phyloP scores from a whole-genome alignment of 1,284 basidiomycete genomes.

The Naganishia sp. region DNA sequence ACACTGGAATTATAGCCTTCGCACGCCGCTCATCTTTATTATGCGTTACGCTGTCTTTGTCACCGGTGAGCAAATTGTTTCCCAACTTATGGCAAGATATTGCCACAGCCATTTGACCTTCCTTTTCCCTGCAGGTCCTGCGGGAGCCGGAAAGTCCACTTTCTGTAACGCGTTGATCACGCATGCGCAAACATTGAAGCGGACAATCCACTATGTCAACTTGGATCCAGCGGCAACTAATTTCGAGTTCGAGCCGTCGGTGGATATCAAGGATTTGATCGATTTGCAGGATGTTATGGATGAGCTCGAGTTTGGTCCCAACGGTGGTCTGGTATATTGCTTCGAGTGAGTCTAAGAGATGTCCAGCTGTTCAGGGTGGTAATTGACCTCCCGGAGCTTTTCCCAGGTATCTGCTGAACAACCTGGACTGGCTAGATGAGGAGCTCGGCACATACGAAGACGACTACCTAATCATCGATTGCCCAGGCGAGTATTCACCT shows the following conservation, averaged over 20 bases:
- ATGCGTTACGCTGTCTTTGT: slow-evolving; percentile 88
- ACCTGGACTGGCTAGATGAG: slow-evolving; percentile 99
- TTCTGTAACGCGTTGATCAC: slow-evolving; percentile 88
- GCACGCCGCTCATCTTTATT: neutral
- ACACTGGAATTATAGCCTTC: neutral
- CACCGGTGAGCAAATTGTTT: slow-evolving; percentile 41
- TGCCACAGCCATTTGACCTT: slow-evolving; percentile 2
- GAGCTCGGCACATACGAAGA: slow-evolving; percentile 92
- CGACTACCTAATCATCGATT: slow-evolving; percentile 97
- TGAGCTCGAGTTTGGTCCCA: slow-evolving; percentile 93
- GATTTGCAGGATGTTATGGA: slow-evolving; percentile 94
- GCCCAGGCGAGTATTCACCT: slow-evolving; percentile 68
- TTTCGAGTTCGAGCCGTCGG: slow-evolving; percentile 88
- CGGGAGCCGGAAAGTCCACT: slow-evolving; percentile 96
- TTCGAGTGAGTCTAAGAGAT: slow-evolving; percentile 80
- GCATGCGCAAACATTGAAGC: slow-evolving; percentile 79
- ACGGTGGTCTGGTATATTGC: slow-evolving; percentile 96
- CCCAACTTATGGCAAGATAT: slow-evolving; percentile 45
- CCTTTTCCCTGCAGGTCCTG: slow-evolving; percentile 69
- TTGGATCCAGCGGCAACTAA: slow-evolving; percentile 94
- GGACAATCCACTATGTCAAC: slow-evolving; percentile 91
- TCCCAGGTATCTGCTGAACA: slow-evolving; percentile 85
- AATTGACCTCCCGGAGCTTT: neutral
- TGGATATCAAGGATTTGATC: slow-evolving; percentile 94
- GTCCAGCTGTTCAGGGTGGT: neutral